These are phyloP conservation scores for Linaria vulgaris DNA, from an alignment of 257 asterid species.

Conservation along the genomic window DNA sequence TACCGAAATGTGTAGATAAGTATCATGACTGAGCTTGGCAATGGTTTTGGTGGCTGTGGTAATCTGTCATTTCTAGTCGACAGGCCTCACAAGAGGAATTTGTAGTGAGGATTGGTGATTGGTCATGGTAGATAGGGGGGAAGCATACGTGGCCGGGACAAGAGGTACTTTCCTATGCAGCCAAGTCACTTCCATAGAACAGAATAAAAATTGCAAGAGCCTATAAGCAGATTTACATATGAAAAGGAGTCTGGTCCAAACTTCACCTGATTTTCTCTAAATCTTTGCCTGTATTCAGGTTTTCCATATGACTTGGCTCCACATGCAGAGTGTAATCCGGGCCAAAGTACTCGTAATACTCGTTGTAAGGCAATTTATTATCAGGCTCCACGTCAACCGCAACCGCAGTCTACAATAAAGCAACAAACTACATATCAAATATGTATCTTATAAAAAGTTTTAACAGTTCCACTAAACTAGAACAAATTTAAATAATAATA, in stretches of 20 bases:
- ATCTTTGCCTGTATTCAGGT: constrained; percentile 57
- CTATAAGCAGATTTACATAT: constrained; percentile 2
- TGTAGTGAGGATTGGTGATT: neutral
- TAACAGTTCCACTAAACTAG: neutral
- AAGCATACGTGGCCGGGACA: neutral
- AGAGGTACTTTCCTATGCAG: neutral
- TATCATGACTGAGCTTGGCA: neutral
- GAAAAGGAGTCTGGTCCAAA: constrained; percentile 8
- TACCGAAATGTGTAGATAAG: neutral
- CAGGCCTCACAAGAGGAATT: neutral
- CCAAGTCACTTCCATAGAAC: neutral
- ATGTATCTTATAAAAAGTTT: constrained; percentile 13
- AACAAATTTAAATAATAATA: neutral
- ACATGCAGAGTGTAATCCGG: constrained; percentile 78
- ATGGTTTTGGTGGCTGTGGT: neutral
- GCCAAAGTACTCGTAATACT: constrained; percentile 83
- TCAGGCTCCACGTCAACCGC: constrained; percentile 89
- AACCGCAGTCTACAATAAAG: constrained; percentile 74
- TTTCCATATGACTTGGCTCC: constrained; percentile 62
- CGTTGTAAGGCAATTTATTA: constrained; percentile 75
- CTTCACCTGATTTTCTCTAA: constrained; percentile 71
- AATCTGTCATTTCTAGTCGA: neutral
- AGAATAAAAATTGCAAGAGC: neutral
- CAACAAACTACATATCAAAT: constrained; percentile 20
- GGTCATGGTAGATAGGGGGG: neutral